phyloP scores from a whole-genome alignment of 805 yeast genomes.

The Cephaloascus albidus region DNA sequence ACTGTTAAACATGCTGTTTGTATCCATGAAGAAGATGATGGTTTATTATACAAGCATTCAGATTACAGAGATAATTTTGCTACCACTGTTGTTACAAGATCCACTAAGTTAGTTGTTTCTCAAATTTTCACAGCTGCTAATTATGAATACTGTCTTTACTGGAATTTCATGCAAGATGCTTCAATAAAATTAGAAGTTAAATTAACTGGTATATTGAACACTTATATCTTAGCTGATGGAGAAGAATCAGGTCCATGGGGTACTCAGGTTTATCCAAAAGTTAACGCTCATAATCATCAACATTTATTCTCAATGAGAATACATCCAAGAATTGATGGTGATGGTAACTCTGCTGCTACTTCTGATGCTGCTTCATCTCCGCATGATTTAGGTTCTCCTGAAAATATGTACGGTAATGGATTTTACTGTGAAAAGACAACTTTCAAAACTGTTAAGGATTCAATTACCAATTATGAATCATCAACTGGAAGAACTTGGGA shows the following conservation, averaged over 20 bases:
- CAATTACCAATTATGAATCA: constrained; percentile 52
- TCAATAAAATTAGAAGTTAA: constrained; percentile 71
- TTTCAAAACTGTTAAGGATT: constrained; percentile 62
- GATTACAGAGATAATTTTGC: constrained; percentile 76
- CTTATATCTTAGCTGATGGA: constrained; percentile 52
- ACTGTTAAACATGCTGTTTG: constrained; percentile 72
- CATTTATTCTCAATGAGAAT: constrained; percentile 71
- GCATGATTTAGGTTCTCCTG: constrained; percentile 51
- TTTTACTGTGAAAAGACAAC: constrained; percentile 56
- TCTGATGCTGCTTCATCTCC: constrained; percentile 57
- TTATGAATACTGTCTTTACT: constrained; percentile 78
- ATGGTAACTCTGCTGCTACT: constrained; percentile 62
- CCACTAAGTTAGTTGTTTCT: constrained; percentile 62
- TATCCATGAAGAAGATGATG: constrained; percentile 83
- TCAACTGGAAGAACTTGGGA: constrained; percentile 70
- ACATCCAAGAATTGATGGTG: constrained; percentile 78
- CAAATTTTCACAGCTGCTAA: constrained; percentile 84
- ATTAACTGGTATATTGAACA: constrained; percentile 77
- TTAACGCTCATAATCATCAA: constrained; percentile 82
- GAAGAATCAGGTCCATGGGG: constrained; percentile 75
- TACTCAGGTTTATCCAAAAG: constrained; percentile 69
- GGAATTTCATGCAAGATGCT: constrained; percentile 80
- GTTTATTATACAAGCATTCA: constrained; percentile 70
- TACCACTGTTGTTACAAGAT: constrained; percentile 68
- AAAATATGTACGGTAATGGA: constrained; percentile 72